A percentile compares a stretch with the other conserved stretches of the same genome.
Evolutionary conservation across 345 rosid species (phyloP).

Genomic region (Gynandropsis gynandra): DNA sequence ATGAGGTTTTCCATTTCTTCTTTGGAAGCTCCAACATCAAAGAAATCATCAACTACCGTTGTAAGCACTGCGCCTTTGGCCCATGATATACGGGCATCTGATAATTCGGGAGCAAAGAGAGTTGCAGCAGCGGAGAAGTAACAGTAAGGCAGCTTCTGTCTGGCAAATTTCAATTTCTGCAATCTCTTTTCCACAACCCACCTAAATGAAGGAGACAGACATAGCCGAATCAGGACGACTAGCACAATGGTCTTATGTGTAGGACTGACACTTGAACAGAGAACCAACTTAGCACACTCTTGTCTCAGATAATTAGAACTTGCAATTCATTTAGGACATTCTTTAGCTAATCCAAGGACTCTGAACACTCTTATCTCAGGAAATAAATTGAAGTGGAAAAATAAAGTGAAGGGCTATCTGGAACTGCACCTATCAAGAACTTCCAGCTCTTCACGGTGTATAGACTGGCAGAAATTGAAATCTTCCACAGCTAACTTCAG

Average conservation of each 20-base stretch:
- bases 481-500: conserved; percentile 59
- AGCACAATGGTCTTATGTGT: too few relatives aligned
- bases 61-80: conserved; percentile 84
- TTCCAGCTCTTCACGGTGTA: conserved; percentile 54
- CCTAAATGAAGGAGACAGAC: conserved; percentile 44
- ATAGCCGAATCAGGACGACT: too few relatives aligned
- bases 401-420: conserved; percentile 5
- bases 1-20: conserved; percentile 67
- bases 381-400: neutral
- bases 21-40: conserved; percentile 74
- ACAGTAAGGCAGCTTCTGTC: conserved; percentile 73
- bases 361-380: too few relatives aligned
- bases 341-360: conserved; percentile 5
- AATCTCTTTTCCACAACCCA: conserved; percentile 58
- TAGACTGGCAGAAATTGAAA: conserved; percentile 60
- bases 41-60: conserved; percentile 84
- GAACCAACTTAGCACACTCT: too few relatives aligned
- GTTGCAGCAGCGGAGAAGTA: conserved; percentile 82
- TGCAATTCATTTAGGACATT: neutral
- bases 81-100: conserved; percentile 88
- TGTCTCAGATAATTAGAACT: conserved; percentile 2
- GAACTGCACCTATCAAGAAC: conserved; percentile 50
- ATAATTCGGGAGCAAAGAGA: conserved; percentile 49
- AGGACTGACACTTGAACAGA: too few relatives aligned
- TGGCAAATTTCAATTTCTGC: conserved; percentile 68